Evolutionary conservation across 2,329 filamentous ascomycete genomes (phyloP).

Genomic region (Simplicillium sp.): DNA sequence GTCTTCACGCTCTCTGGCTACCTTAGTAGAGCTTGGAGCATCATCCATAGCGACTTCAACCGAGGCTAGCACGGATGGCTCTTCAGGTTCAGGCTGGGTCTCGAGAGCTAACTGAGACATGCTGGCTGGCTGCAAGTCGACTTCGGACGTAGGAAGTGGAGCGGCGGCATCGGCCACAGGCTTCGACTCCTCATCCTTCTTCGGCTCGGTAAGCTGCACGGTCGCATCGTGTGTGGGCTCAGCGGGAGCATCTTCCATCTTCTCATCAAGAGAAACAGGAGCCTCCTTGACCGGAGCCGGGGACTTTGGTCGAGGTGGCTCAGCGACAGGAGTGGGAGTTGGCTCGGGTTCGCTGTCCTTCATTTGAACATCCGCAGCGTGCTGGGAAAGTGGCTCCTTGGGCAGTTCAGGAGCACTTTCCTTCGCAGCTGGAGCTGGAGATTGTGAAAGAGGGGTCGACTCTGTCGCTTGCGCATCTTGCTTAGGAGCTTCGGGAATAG

Average conservation of each 20-base stretch:
- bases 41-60: slow-evolving; percentile 45
- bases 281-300: neutral
- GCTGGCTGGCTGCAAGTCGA: slow-evolving; percentile 23
- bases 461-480: neutral
- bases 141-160: slow-evolving; percentile 18
- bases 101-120: slow-evolving; percentile 30
- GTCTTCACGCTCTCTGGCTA: slow-evolving; percentile 68
- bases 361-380: neutral
- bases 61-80: slow-evolving; percentile 14
- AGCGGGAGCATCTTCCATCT: slow-evolving; percentile 6
- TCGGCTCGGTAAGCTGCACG: no score
- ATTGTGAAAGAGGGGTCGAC: neutral
- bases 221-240: neutral
- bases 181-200: no score
- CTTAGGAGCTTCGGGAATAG: neutral
- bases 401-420: neutral
- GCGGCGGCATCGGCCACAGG: neutral
- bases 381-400: neutral
- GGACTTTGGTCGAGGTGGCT: neutral
- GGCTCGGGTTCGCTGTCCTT: neutral
- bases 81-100: slow-evolving; percentile 15
- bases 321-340: neutral
- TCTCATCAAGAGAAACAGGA: neutral
- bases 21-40: slow-evolving; percentile 43
- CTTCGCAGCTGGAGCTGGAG: neutral